Base-by-base conservation (phyloP, 768 basidiomycete species). In the Cubamyces sp. region DNA sequence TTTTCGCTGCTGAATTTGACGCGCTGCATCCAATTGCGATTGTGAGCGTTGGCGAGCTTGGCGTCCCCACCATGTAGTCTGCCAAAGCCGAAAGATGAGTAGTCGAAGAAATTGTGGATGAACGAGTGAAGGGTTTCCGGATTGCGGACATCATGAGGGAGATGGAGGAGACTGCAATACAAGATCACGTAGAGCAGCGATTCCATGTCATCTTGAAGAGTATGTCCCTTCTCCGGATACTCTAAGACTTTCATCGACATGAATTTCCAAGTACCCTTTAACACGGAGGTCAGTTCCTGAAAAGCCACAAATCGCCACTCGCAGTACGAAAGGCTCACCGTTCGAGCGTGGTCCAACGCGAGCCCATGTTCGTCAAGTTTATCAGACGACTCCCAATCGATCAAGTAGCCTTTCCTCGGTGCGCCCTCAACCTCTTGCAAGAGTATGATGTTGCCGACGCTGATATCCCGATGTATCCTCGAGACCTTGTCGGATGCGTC, bases 161-260 rank as follows among this genome's bases (percentile, higher is more conserved):
- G 42, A 53, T 57, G 55, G 15, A 42, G 25, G 19, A 64, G 11
- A 12, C 25, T 42, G 30, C 52, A 41, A 48, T 54, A 64, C 5
- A 64, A 30, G 40, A 59, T 57, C 8, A 64, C 51, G 23, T 60
- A 64, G 16, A 64, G 21, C 25, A 64, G 12, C 3, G 62, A 54
- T 30, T 64, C 62, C 57, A 64, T 49, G 19, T 64, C 62, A 45
- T 64, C 62, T 23, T 55, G 12, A 6, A 64, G 15, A n/a, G 52
- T 54, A 16, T 54, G 57, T 30, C 15, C 21, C 4, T 5, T 4
- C 3, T 40, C 19, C 0, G 5, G 5, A 16, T 18, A 7, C 5
- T 25, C 15, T 11, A 62, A n/a, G 21, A 62, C 21, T 1, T 40
- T 28, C 8, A 43, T 25, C 1, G 61, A 57, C 54, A 62, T 52